These are phyloP conservation scores for Xylaria grammica DNA, from an alignment of 495 filamentous ascomycete genomes.

Conservation along the genomic window DNA sequence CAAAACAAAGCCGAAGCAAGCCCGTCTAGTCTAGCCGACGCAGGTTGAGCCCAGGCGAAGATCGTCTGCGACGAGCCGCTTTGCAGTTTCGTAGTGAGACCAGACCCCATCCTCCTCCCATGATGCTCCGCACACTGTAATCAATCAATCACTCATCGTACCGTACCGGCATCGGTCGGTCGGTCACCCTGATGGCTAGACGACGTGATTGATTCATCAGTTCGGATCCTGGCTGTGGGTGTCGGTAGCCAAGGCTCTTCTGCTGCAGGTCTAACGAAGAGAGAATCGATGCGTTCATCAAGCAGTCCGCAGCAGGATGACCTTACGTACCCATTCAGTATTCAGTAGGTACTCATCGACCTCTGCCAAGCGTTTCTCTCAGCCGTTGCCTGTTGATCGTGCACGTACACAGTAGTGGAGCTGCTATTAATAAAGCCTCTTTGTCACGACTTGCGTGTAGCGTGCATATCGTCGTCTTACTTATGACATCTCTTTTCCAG, in stretches of 20 bases:
- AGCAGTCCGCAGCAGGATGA: background rate
- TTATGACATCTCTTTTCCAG: background rate
- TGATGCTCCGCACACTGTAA: background rate
- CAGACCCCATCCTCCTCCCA: background rate
- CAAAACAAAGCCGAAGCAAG: constrained; percentile 13
- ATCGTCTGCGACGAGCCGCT: constrained; percentile 13
- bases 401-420: background rate
- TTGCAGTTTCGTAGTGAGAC: constrained; percentile 5
- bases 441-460: constrained; percentile 8
- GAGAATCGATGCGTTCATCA: constrained; percentile 6
- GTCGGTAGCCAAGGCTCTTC: background rate
- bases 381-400: background rate
- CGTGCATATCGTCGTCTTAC: background rate
- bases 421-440: constrained; percentile 3
- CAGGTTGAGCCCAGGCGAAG: background rate
- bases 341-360: too few relatives aligned
- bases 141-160: background rate
- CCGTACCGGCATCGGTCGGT: background rate
- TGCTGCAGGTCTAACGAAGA: constrained; percentile 3
- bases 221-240: constrained; percentile 4
- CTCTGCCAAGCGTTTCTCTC: background rate
- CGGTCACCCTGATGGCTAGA: background rate
- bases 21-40: constrained; percentile 8
- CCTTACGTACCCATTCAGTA: too few relatives aligned
- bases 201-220: constrained; percentile 17